A percentile compares a stretch with the other conserved stretches of the same genome.
These are phyloP conservation scores for Lipomyces mesembrius DNA, from an alignment of 805 yeast genomes.

Conservation along the genomic window DNA sequence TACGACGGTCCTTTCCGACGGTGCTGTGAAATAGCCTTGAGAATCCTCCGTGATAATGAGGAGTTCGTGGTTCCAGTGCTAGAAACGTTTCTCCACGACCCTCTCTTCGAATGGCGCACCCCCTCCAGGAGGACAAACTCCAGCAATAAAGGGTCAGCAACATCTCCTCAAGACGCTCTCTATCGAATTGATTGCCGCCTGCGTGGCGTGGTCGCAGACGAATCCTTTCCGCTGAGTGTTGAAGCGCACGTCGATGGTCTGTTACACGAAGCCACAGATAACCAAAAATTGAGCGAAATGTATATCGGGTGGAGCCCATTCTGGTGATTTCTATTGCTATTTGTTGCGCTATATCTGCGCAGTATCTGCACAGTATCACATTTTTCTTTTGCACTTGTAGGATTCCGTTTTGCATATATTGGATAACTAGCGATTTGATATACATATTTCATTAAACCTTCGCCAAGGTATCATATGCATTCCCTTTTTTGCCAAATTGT, in stretches of 20 bases:
- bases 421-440: background rate
- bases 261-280: slow-evolving; percentile 78
- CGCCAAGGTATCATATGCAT: background rate
- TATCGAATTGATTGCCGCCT: slow-evolving; percentile 25
- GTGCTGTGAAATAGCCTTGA: slow-evolving; percentile 81
- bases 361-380: no score
- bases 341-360: no score
- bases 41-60: slow-evolving; percentile 74
- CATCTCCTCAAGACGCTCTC: slow-evolving; percentile 33
- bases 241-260: slow-evolving; percentile 91
- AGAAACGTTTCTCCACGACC: slow-evolving; percentile 92
- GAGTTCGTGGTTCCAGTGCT: slow-evolving; percentile 84
- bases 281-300: slow-evolving; percentile 77
- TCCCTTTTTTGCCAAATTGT: no score
- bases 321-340: slow-evolving; percentile 37
- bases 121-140: slow-evolving; percentile 31
- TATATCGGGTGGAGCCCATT: slow-evolving; percentile 92
- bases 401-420: background rate
- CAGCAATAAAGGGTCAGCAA: slow-evolving; percentile 14
- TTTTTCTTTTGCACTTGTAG: background rate
- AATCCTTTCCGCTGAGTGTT: slow-evolving; percentile 81
- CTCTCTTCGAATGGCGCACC: slow-evolving; percentile 76
- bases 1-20: slow-evolving; percentile 88
- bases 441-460: background rate
- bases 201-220: slow-evolving; percentile 22